A percentile compares a stretch with the other conserved stretches of the same genome.
Conservation (phyloP, 495 filamentous ascomycete genomes). For the Baudoinia panamericana region DNA sequence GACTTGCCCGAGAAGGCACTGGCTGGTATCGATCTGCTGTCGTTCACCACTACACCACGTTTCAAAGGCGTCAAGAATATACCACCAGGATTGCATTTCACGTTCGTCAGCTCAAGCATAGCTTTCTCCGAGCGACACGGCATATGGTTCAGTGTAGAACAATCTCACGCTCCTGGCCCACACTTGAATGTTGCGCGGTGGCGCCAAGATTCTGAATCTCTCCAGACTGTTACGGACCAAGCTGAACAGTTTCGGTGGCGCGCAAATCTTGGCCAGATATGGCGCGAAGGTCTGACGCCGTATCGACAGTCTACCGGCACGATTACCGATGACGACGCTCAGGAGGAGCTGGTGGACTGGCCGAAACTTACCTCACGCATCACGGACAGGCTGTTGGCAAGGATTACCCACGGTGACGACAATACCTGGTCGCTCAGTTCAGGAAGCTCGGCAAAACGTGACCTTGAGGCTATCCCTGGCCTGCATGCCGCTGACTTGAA, state of each 20-base stretch:
- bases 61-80: conserved; percentile 48
- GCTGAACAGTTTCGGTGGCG: conserved; percentile 27
- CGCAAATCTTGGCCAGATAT: conserved; percentile 34
- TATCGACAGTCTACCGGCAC: conserved; percentile 27
- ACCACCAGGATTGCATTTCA: conserved; percentile 45
- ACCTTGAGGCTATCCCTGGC: conserved; percentile 33
- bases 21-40: conserved; percentile 32
- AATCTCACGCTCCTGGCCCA: conserved; percentile 19
- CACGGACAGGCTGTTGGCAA: conserved; percentile 32
- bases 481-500: conserved; percentile 22
- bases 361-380: conserved; percentile 38
- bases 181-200: conserved; percentile 43
- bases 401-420: conserved; percentile 34
- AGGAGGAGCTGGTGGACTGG: conserved; percentile 32
- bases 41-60: conserved; percentile 33
- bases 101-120: conserved; percentile 37
- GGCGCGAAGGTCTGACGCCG: conserved; percentile 32
- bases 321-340: conserved; percentile 9
- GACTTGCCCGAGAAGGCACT: conserved; percentile 26
- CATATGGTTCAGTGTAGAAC: conserved; percentile 43
- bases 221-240: conserved; percentile 24
- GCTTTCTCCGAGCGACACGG: conserved; percentile 44
- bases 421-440: conserved; percentile 41
- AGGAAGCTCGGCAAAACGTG: conserved; percentile 34
- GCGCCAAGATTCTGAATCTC: conserved; percentile 33